These are phyloP conservation scores for Citrus trifoliata DNA, from an alignment of 345 rosid species.

Conservation along the genomic window DNA sequence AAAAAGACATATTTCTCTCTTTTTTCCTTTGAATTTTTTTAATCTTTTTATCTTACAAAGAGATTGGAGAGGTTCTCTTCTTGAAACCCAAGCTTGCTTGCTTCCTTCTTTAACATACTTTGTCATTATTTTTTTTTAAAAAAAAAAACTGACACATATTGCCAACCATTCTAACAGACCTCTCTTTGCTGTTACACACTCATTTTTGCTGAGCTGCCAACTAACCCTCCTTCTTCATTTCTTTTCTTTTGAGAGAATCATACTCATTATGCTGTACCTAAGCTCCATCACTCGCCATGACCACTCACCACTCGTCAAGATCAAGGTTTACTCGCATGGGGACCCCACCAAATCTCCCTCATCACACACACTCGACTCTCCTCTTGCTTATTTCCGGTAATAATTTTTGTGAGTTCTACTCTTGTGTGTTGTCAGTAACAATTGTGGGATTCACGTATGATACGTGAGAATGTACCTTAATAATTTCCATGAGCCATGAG, in stretches of 20 bases:
- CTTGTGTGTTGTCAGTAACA: too few relatives aligned
- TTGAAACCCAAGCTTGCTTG: slow-evolving; percentile 65
- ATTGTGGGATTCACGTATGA: too few relatives aligned
- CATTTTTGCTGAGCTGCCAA: slow-evolving; percentile 51
- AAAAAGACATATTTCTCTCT: not conserved
- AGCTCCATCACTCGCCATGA: slow-evolving; percentile 39
- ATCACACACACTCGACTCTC: slow-evolving; percentile 5
- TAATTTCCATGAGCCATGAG: too few relatives aligned
- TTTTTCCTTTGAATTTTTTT: not conserved
- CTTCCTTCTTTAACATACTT: slow-evolving; percentile 42
- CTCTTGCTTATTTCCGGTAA: not conserved
- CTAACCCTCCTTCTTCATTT: slow-evolving; percentile 34
- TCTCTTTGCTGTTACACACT: slow-evolving; percentile 79
- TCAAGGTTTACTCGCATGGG: slow-evolving; percentile 4
- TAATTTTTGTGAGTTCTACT: too few relatives aligned
- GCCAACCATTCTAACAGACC: slow-evolving; percentile 72
- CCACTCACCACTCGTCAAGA: slow-evolving; percentile 28
- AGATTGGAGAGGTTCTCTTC: slow-evolving; percentile 67
- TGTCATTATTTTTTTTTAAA: slow-evolving; percentile 26
- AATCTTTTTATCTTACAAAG: slow-evolving; percentile 15
- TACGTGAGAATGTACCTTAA: too few relatives aligned
- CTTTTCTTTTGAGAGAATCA: slow-evolving; percentile 31
- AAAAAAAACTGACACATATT: slow-evolving; percentile 53
- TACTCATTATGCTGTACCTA: slow-evolving; percentile 24
- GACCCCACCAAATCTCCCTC: slow-evolving; percentile 22